These are phyloP conservation scores for Begonia fuchsioides DNA, from an alignment of 306 rosid genomes.

Conservation along the genomic window DNA sequence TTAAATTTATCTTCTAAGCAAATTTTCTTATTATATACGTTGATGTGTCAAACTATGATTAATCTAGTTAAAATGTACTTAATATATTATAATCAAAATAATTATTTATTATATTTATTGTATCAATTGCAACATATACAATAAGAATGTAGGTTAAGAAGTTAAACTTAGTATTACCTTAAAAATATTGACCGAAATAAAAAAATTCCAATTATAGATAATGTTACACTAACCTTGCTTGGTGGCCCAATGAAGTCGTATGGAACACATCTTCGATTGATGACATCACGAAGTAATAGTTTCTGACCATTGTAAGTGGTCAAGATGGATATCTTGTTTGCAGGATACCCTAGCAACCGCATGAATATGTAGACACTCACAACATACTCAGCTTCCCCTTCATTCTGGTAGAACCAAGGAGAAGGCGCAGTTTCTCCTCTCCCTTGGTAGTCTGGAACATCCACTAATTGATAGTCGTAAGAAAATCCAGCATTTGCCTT, in stretches of 20 bases:
- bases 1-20: too few relatives aligned
- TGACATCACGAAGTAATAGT: slow-evolving; percentile 89
- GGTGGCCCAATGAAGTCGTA: slow-evolving; percentile 92
- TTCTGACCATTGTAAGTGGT: slow-evolving; percentile 99
- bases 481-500: slow-evolving; percentile 94
- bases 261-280: slow-evolving; percentile 79
- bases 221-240: slow-evolving; percentile 41
- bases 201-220: too few relatives aligned
- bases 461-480: slow-evolving; percentile 85
- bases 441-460: slow-evolving; percentile 85
- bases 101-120: too few relatives aligned
- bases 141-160: too few relatives aligned
- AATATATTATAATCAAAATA: too few relatives aligned
- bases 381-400: slow-evolving; percentile 90
- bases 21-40: too few relatives aligned
- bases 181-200: too few relatives aligned
- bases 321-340: slow-evolving; percentile 91
- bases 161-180: too few relatives aligned
- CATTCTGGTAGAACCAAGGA: slow-evolving; percentile 97
- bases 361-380: slow-evolving; percentile 90
- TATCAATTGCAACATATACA: too few relatives aligned
- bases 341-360: slow-evolving; percentile 93
- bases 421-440: slow-evolving; percentile 93
- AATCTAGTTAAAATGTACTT: too few relatives aligned
- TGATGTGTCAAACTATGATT: too few relatives aligned